Base-by-base conservation (phyloP, 177 flowering plant species). In the Vitis hybrid region DNA sequence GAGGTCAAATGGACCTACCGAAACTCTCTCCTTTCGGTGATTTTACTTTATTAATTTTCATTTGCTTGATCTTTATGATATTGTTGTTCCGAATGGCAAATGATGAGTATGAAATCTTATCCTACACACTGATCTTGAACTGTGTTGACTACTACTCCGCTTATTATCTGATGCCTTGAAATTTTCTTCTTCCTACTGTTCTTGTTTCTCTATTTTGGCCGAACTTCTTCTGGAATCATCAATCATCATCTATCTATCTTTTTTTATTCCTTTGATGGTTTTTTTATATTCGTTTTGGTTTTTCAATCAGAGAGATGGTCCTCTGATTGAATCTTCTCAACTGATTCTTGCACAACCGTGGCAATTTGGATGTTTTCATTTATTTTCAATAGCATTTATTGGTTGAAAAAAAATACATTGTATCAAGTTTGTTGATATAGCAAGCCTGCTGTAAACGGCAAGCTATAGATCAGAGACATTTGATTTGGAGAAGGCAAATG, bases 121-220 rank as follows among this genome's bases (percentile, higher is more conserved):
- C 52, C 79, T 77, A 74, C 78, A 84, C 79, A 66, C 88, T 68
- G 86, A 84, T 63, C 45, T 39, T 64, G 1, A 51, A 15, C 33
- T 56, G 77, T 85, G 86, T 61, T 39, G 88, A 79, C 70, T 22
- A 45, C n/a, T 72, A 72, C 83, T 79, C 79, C 83, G 84, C 84
- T 85, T 82, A 76, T 81, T 85, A 74, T 85, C 86, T 83, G 88
- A 85, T 83, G 87, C 87, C 81, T 67, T 45, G 5, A 12, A 1
- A 6, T 64, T 15, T 68, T 10, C 0, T 61, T 48, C 16, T 21
- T 60, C 26, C 18, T 11, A 26, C 31, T 51, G 22, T 1, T 39
- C 10, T 49, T 21, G 39, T 39, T 2, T 31, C 5, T 60, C 50
- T 57, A 9, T 22, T 1, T 39, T 39, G 45, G 45, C 45, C 45